phyloP scores from a whole-genome alignment of 2,329 filamentous ascomycete species.

The Ascochyta viciae-villosae region DNA sequence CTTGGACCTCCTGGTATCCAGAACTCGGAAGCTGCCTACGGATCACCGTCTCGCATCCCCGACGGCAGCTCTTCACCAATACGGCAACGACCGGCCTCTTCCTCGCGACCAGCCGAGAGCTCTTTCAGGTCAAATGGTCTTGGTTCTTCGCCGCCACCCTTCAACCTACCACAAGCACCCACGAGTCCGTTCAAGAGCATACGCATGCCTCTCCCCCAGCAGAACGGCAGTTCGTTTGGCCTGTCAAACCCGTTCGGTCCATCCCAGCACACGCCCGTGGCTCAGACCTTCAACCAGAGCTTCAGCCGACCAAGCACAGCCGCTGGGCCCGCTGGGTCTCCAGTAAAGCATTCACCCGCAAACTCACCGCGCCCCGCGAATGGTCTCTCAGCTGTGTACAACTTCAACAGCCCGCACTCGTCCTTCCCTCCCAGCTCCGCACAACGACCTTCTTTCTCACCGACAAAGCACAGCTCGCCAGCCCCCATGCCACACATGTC shows the following conservation, averaged over 20 bases:
- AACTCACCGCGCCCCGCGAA: constrained; percentile 46
- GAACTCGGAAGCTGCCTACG: constrained; percentile 46
- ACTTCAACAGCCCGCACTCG: constrained; percentile 54
- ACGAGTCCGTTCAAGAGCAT: constrained; percentile 39
- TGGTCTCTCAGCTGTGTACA: constrained; percentile 39
- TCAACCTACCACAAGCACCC: constrained; percentile 33
- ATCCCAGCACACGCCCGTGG: constrained; percentile 20
- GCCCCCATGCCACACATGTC: constrained; percentile 45
- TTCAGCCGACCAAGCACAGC: constrained; percentile 44
- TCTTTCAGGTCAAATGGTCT: constrained; percentile 31
- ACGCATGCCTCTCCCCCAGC: constrained; percentile 29
- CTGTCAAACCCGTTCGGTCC: constrained; percentile 33
- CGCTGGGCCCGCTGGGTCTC: constrained; percentile 38
- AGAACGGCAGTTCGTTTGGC: constrained; percentile 39
- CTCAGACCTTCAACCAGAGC: constrained; percentile 25
- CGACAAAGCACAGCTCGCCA: constrained; percentile 50
- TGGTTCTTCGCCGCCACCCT: constrained; percentile 45
- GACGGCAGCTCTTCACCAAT: constrained; percentile 41
- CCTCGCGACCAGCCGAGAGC: constrained; percentile 25
- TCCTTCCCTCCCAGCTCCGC: constrained; percentile 52
- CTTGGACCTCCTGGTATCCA: constrained; percentile 53
- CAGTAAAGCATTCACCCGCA: constrained; percentile 45
- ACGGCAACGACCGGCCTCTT: constrained; percentile 31
- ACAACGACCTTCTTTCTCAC: constrained; percentile 46
- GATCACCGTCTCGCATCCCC: constrained; percentile 36